A percentile compares a stretch with the other conserved stretches of the same genome.
These are phyloP conservation scores for Verticillium isaacii DNA, from an alignment of 2,329 filamentous ascomycete species.

Conservation along the genomic window DNA sequence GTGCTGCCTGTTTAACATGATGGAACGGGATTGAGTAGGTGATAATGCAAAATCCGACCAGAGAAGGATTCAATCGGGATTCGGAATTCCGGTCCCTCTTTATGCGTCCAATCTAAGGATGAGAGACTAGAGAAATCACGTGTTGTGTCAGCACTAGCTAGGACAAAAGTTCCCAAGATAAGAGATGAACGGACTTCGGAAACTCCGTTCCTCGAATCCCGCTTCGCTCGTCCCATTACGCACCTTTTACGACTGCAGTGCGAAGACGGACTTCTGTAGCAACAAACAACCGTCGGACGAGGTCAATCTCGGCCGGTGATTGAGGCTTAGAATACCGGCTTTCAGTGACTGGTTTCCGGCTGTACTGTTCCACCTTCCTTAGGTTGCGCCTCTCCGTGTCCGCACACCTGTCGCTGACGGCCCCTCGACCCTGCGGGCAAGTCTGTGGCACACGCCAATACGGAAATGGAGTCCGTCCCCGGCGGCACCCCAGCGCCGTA, in stretches of 20 bases:
- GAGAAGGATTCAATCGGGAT: neutral
- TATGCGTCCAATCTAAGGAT: too few relatives aligned
- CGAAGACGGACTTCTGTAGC: neutral
- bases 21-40: too few relatives aligned
- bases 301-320: neutral
- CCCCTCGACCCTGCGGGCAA: neutral
- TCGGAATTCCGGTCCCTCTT: neutral
- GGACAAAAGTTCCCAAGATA: neutral
- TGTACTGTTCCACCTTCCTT: neutral
- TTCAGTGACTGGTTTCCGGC: neutral
- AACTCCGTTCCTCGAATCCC: neutral
- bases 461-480: neutral
- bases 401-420: neutral
- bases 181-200: neutral
- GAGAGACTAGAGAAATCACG: neutral
- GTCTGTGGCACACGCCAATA: neutral
- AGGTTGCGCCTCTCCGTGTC: neutral
- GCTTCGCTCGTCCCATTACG: neutral
- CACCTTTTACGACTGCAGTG: neutral
- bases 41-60: too few relatives aligned
- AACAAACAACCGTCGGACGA: neutral
- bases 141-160: neutral
- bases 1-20: too few relatives aligned
- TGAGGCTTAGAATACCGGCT: neutral
- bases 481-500: constrained; percentile 26